Evolutionary conservation across 2,329 filamentous ascomycete genomes (phyloP), one percentile per base, ranked within the genome.

Genomic region (Mycocentrospora acerina): DNA sequence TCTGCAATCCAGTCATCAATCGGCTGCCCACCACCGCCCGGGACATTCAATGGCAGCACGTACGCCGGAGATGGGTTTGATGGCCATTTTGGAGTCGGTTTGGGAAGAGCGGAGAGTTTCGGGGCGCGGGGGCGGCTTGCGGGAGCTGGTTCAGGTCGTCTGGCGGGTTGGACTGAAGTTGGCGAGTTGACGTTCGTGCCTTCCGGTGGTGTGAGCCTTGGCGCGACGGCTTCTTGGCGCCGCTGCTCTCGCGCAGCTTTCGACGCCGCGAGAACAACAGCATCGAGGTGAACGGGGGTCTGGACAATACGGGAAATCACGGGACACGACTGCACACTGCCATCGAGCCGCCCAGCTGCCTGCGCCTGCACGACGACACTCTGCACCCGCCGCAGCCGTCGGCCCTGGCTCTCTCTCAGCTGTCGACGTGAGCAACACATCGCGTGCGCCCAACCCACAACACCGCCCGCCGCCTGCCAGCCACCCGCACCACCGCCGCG

Each of bases 61-160:
- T 74, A 75, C 72, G 56, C 73, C 73, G 48, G 72, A 74, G 55
- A 76, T 75, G 48, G 72, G 72, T 67, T 74, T 75, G 59, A 75
- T 52, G 45, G 66, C 66, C 69, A 72, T 72, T 55, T 51, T 50
- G 53, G 42, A 42, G 29, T 55, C 29, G 46, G 32, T 42, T 48
- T 50, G 44, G 38, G 46, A 37, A 40, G 53, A 53, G 55, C 38
- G 57, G 53, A 57, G 57, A 57, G 60, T 48, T 56, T 50, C 53
- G 51, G 42, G 51, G 46, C 43, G 53, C 52, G 50, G 37, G 32
- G 53, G 59, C 47, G 53, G 59, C 42, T 46, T 47, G 37, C 49
- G 46, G 54, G 48, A 53, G 56, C 51, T 56, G 60, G 55, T 56
- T 41, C 51, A 55, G 46, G 52, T 44, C 44, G 49, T 49, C 44